Evolutionary conservation across 148 eudicot species (phyloP).

Genomic region (Polygonum maritimum): DNA sequence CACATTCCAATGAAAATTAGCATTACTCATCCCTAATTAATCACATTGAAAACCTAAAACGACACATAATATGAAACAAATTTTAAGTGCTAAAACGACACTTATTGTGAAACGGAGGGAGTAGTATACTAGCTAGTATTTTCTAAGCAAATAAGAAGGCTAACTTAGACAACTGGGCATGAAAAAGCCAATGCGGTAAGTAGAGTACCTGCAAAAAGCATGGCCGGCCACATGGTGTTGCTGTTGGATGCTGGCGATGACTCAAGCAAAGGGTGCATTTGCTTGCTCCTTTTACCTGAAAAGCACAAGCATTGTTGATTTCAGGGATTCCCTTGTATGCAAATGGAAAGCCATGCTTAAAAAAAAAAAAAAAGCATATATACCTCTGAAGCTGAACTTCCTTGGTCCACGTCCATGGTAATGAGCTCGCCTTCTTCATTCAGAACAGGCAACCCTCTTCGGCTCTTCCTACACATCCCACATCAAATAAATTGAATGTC

Average conservation of each 20-base stretch:
- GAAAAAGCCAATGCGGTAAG: background rate
- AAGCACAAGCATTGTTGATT: background rate
- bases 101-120: no score
- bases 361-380: background rate
- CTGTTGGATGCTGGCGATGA: constrained; percentile 85
- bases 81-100: no score
- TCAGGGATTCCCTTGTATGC: background rate
- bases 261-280: constrained; percentile 97
- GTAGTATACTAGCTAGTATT: background rate
- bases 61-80: no score
- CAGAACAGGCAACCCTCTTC: constrained; percentile 71
- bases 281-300: constrained; percentile 54
- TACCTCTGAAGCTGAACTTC: constrained; percentile 69
- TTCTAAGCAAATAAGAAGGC: background rate
- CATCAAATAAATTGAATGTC: background rate
- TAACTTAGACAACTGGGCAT: no score
- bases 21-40: no score
- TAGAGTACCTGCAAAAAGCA: constrained; percentile 85
- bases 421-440: constrained; percentile 76
- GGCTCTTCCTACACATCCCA: constrained; percentile 43
- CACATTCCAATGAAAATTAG: no score
- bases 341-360: background rate
- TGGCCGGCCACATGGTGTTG: constrained; percentile 99
- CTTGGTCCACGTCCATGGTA: constrained; percentile 43
- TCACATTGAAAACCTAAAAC: no score